Base-by-base conservation (phyloP, 129 eudicot genomes). In the Artemisia annua region DNA sequence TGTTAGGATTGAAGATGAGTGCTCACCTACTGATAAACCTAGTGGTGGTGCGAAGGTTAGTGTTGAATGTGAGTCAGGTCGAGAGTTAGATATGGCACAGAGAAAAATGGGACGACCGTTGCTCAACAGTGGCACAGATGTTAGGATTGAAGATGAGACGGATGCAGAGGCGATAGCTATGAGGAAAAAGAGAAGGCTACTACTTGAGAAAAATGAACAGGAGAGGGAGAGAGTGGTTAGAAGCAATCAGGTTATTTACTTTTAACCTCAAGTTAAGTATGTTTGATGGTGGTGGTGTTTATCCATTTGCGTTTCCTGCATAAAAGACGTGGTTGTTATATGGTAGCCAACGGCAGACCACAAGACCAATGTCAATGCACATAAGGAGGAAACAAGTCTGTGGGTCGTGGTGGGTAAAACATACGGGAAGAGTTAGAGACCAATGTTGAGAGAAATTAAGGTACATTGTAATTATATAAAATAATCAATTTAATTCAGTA, bases 211-310 rank as follows among this genome's bases (percentile, higher is more conserved):
- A 43, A 32, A 22, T 53, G 67, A 39, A 12, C 12, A 2, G 11
- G 66, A 28, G 76, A 9, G 0, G 15, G 81, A 69, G 26, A 53
- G 28, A 6, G 11, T 22, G 57, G 6, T 75, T 28, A 61, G 55
- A 35, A 48, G 61, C 48, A 61, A 19, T 30, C 57, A 11, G n/a
- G 81, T 78, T 63, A 44, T 70, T 35, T 78, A 78, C 81, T 78
- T 78, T 64, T 77, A 39, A 53, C 35, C 66, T 76, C n/a, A 22
- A 30, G 39, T 8, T 35, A 46, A 52, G 61, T 28, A 59, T 16
- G 77, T 32, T 19, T 16, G 63, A 35, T 71, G 65, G 10, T 39
- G 70, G 22, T 48, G 22, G 2, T 58, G 17, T 22, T 59, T 59
- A 59, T 59, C 3, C n/a, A 59, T 59, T 12, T 4, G 48, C 26